These are phyloP conservation scores for Diplodia mutila DNA, from an alignment of 2,329 filamentous ascomycete species.

Conservation along the genomic window DNA sequence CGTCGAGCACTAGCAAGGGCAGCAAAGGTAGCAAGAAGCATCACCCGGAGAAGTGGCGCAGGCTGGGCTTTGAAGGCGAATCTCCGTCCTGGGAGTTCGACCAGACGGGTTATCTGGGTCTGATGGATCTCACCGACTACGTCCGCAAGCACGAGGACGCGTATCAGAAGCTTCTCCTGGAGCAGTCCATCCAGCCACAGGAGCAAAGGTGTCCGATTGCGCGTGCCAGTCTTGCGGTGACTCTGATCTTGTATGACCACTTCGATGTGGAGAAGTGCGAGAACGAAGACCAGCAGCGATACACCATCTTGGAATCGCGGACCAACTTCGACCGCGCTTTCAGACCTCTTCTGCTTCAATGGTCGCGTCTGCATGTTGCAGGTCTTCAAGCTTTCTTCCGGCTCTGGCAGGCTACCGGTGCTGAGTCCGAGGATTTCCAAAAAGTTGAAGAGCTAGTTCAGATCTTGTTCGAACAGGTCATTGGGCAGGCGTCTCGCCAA, in stretches of 20 bases:
- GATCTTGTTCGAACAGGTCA: constrained; percentile 86
- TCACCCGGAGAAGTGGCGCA: constrained; percentile 89
- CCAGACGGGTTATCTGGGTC: constrained; percentile 82
- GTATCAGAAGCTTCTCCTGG: constrained; percentile 87
- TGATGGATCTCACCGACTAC: constrained; percentile 97
- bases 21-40: constrained; percentile 63
- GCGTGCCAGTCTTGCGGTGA: constrained; percentile 82
- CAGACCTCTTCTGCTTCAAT: constrained; percentile 85
- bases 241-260: constrained; percentile 87
- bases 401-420: constrained; percentile 88
- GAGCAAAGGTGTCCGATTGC: constrained; percentile 84
- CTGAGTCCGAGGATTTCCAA: constrained; percentile 83
- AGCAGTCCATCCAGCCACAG: constrained; percentile 76
- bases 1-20: constrained; percentile 36
- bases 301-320: constrained; percentile 72
- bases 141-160: constrained; percentile 88
- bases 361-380: constrained; percentile 86
- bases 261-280: constrained; percentile 91
- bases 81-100: constrained; percentile 86
- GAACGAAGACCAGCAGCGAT: constrained; percentile 74
- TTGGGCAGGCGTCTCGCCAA: constrained; percentile 78
- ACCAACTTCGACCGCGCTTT: constrained; percentile 86
- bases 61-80: constrained; percentile 89
- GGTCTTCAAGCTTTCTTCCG: constrained; percentile 86
- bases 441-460: constrained; percentile 88